A percentile compares a stretch with the other conserved stretches of the same genome.
phyloP scores from a whole-genome alignment of 192 early-diverging fungal genomes.

The Podochytrium sp. region DNA sequence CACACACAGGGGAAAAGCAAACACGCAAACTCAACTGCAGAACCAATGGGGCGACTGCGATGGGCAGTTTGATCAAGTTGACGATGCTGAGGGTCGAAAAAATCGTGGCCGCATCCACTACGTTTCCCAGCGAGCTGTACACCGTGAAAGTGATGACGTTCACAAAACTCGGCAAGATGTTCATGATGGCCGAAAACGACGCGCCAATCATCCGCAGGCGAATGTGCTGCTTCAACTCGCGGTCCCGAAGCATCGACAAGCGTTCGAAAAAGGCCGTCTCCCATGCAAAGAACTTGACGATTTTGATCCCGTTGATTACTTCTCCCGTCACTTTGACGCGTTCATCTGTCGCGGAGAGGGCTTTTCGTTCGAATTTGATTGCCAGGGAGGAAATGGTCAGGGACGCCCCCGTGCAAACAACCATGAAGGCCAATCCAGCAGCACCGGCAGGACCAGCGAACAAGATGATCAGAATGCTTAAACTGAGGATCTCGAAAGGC shows the following conservation, averaged over 20 bases:
- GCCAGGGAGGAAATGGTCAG: not conserved
- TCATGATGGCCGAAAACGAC: constrained; percentile 30
- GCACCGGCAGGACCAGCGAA: constrained; percentile 48
- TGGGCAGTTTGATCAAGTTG: not conserved
- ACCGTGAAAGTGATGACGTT: constrained; percentile 48
- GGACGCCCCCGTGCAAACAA: not conserved
- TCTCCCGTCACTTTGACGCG: constrained; percentile 76
- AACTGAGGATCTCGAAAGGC: constrained; percentile 61
- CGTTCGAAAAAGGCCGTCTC: constrained; percentile 68
- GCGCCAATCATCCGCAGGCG: not conserved
- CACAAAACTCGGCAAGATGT: constrained; percentile 45
- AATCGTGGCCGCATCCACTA: constrained; percentile 25
- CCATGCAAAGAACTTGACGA: constrained; percentile 80
- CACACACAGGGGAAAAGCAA: not conserved
- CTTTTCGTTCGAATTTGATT: not conserved
- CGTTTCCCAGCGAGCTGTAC: constrained; percentile 30
- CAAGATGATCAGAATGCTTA: constrained; percentile 53
- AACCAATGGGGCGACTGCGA: not conserved
- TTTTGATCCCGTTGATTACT: constrained; percentile 71
- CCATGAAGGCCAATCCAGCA: constrained; percentile 43
- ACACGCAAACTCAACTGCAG: not conserved
- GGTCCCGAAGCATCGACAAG: constrained; percentile 19
- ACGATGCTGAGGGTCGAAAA: constrained; percentile 54
- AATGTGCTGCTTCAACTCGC: constrained; percentile 17
- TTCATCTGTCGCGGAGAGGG: constrained; percentile 55